Conservation (phyloP, 2,329 filamentous ascomycete genomes). For the Mollisiaceae sp. region DNA sequence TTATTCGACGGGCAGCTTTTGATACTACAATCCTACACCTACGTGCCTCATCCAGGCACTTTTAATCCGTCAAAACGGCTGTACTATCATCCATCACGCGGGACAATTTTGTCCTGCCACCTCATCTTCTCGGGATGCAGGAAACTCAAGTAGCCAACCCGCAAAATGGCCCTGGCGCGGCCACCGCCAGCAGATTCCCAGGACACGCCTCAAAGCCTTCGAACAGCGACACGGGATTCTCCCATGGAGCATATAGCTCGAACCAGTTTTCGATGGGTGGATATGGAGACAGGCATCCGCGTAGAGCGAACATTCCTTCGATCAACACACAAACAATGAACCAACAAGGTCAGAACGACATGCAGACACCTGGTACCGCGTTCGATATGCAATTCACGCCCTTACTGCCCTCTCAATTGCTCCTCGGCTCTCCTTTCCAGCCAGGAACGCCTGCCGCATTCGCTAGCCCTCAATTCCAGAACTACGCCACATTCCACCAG, state of each 20-base stretch:
- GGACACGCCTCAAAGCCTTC: slow-evolving; percentile 81
- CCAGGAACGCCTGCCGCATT: slow-evolving; percentile 91
- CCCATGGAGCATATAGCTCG: slow-evolving; percentile 88
- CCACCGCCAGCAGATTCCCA: slow-evolving; percentile 63
- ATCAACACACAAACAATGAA: slow-evolving; percentile 83
- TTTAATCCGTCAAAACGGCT: slow-evolving; percentile 78
- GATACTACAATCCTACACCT: slow-evolving; percentile 39
- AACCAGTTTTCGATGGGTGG: slow-evolving; percentile 74
- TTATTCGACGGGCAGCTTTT: slow-evolving; percentile 28
- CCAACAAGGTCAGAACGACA: slow-evolving; percentile 64
- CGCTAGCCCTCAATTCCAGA: slow-evolving; percentile 89
- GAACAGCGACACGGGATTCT: slow-evolving; percentile 86
- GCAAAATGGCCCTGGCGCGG: slow-evolving; percentile 61
- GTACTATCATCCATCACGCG: slow-evolving; percentile 76
- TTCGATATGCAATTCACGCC: slow-evolving; percentile 99
- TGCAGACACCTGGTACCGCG: slow-evolving; percentile 84
- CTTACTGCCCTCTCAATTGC: slow-evolving; percentile 88
- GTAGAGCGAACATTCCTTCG: slow-evolving; percentile 83
- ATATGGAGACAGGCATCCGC: slow-evolving; percentile 85
- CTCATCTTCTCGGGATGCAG: slow-evolving; percentile 91
- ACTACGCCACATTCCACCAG: slow-evolving; percentile 76
- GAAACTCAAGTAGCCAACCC: slow-evolving; percentile 72
- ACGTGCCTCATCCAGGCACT: slow-evolving; percentile 43
- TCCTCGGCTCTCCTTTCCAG: slow-evolving; percentile 96
- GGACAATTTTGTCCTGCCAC: slow-evolving; percentile 84